phyloP scores from a whole-genome alignment of 2,329 filamentous ascomycete genomes.

The Colletotrichum limetticola region DNA sequence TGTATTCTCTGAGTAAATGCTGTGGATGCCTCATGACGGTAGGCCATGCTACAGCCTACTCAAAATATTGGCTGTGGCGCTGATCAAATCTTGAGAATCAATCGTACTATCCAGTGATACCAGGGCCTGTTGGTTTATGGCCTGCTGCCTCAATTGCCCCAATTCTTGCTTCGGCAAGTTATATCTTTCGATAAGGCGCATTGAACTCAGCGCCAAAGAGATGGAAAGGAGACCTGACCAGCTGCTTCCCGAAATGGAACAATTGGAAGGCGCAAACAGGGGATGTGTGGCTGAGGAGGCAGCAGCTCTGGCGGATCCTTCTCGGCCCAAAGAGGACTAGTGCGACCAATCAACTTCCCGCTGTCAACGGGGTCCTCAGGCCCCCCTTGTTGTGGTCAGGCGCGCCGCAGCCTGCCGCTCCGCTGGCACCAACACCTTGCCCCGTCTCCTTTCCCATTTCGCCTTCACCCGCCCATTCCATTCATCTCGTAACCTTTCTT shows the following conservation, averaged over 20 bases:
- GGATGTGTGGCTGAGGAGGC: slow-evolving; percentile 22
- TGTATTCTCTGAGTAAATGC: not conserved
- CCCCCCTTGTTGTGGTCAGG: slow-evolving; percentile 34
- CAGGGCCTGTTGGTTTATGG: not conserved
- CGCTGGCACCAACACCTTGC: slow-evolving; percentile 12
- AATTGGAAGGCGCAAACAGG: slow-evolving; percentile 5
- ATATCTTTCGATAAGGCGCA: not conserved
- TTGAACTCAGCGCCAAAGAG: not conserved
- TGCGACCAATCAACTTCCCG: not conserved
- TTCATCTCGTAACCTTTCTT: slow-evolving; percentile 19
- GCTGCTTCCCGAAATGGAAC: slow-evolving; percentile 16
- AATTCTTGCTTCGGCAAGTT: not conserved
- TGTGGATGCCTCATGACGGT: not conserved
- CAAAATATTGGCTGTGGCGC: too few relatives aligned
- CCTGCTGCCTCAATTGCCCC: not conserved
- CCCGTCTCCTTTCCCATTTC: slow-evolving; percentile 32
- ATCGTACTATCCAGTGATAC: not conserved
- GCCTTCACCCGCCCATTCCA: slow-evolving; percentile 7
- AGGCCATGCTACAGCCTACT: too few relatives aligned
- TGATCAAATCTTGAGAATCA: not conserved
- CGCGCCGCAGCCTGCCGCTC: slow-evolving; percentile 26
- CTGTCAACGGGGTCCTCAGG: not conserved
- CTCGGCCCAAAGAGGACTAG: slow-evolving; percentile 9
- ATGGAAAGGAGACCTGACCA: not conserved
- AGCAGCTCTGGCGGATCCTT: slow-evolving; percentile 19